Conservation (phyloP, 1,284 basidiomycete species). For the Puccinia hordei region DNA sequence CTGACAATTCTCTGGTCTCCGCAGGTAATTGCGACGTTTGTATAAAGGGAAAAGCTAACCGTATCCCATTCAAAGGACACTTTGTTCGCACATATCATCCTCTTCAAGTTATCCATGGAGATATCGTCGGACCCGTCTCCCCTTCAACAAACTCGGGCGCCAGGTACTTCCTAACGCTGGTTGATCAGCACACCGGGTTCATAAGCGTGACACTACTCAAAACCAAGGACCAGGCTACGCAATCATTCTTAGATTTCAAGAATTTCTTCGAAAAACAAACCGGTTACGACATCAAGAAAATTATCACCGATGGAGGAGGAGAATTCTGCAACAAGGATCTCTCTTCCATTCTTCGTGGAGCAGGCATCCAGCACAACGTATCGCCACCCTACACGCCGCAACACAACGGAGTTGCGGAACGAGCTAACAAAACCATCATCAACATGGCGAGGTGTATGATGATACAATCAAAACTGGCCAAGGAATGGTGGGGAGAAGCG, state of each 20-base stretch:
- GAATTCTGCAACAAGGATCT: neutral
- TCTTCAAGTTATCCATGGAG: constrained; percentile 10
- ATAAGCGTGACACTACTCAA: neutral
- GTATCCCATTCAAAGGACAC: neutral
- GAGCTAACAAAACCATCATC: too few relatives aligned
- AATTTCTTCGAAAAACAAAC: constrained; percentile 6
- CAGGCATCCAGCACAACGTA: too few relatives aligned
- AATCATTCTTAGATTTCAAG: neutral
- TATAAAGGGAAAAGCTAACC: constrained; percentile 3
- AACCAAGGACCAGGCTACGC: neutral
- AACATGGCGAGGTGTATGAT: constrained; percentile 20
- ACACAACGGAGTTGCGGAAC: too few relatives aligned
- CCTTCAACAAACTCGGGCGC: neutral
- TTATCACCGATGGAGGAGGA: constrained; percentile 16
- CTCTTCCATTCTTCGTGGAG: too few relatives aligned
- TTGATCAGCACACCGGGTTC: neutral
- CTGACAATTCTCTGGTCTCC: neutral
- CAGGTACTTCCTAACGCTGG: neutral
- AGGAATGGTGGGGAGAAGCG: neutral
- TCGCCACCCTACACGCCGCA: too few relatives aligned
- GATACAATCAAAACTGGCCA: too few relatives aligned
- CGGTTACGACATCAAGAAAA: neutral
- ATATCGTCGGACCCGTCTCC: constrained; percentile 6
- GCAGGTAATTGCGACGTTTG: neutral
- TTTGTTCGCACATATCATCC: neutral